Conservation (phyloP, 495 filamentous ascomycete genomes). For the Neurospora sp. region DNA sequence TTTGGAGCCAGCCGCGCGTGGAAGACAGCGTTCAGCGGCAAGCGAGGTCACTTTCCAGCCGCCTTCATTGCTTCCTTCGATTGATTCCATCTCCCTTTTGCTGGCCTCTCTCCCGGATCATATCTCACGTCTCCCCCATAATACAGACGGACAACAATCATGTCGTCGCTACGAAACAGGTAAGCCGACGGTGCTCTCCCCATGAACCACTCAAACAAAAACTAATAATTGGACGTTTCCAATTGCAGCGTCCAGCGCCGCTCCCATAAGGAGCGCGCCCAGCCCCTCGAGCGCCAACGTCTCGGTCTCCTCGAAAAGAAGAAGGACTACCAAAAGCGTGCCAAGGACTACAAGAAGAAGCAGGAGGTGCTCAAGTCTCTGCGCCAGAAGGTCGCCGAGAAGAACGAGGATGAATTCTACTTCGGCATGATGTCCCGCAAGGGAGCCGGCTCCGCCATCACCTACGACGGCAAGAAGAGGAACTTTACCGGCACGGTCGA, state of each 20-base stretch:
- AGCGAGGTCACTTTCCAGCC: not conserved
- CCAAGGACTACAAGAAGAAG: slow-evolving; percentile 80
- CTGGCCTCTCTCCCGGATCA: not conserved
- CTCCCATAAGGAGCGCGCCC: slow-evolving; percentile 74
- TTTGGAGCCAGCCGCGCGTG: slow-evolving; percentile 7
- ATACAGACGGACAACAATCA: slow-evolving; percentile 1
- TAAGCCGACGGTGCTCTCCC: not conserved
- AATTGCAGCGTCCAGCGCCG: slow-evolving; percentile 21
- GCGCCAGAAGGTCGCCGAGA: slow-evolving; percentile 67
- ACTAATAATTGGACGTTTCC: slow-evolving; percentile 1
- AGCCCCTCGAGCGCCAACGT: slow-evolving; percentile 57
- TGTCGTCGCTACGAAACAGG: slow-evolving; percentile 28
- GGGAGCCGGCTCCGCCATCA: slow-evolving; percentile 22
- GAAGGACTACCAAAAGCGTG: slow-evolving; percentile 80
- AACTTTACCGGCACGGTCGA: slow-evolving; percentile 42
- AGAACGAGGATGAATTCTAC: slow-evolving; percentile 95
- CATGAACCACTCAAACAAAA: not conserved
- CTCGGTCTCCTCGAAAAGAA: slow-evolving; percentile 30
- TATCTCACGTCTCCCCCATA: not conserved
- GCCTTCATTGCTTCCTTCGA: not conserved
- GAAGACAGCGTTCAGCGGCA: not conserved
- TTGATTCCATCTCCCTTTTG: not conserved
- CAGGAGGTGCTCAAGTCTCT: slow-evolving; percentile 69
- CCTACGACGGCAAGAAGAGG: slow-evolving; percentile 28
- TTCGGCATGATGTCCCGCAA: slow-evolving; percentile 72